phyloP scores from a whole-genome alignment of 1,139 yeast genomes.

The Sugiyamaella paludigena region DNA sequence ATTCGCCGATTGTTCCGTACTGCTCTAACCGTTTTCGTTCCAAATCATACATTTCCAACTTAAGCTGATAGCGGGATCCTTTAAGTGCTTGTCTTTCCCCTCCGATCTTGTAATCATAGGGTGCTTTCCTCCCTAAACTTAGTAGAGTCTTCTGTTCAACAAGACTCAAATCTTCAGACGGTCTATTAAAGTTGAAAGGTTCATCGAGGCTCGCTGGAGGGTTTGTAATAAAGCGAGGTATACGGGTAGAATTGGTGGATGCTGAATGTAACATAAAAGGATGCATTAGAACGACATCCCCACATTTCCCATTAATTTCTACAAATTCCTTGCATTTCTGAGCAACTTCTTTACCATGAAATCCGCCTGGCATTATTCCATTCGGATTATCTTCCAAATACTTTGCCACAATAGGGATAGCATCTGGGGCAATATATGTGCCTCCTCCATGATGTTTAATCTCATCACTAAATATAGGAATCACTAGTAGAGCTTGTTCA shows the following conservation, averaged over 20 bases:
- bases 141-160: constrained; percentile 11
- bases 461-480: constrained; percentile 16
- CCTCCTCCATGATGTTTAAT: constrained; percentile 19
- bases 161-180: constrained; percentile 9
- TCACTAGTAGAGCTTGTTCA: constrained; percentile 17
- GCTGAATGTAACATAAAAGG: constrained; percentile 16
- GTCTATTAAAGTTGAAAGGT: constrained; percentile 12
- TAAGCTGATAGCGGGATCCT: too few relatives aligned
- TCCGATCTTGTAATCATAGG: constrained; percentile 9
- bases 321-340: constrained; percentile 14
- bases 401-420: constrained; percentile 14
- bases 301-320: constrained; percentile 13
- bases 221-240: constrained; percentile 14
- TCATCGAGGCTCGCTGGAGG: constrained; percentile 10
- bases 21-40: too few relatives aligned
- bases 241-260: constrained; percentile 13
- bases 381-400: constrained; percentile 16
- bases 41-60: too few relatives aligned
- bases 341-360: constrained; percentile 3
- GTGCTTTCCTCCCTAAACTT: constrained; percentile 7
- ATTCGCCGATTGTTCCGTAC: too few relatives aligned
- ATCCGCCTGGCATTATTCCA: constrained; percentile 10
- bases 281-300: constrained; percentile 14
- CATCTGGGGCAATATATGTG: constrained; percentile 17
- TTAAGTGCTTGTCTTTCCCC: constrained; percentile 1